Evolutionary conservation across 352 stramenopile genomes (phyloP).

Genomic region (Globisporangium okanoganense): DNA sequence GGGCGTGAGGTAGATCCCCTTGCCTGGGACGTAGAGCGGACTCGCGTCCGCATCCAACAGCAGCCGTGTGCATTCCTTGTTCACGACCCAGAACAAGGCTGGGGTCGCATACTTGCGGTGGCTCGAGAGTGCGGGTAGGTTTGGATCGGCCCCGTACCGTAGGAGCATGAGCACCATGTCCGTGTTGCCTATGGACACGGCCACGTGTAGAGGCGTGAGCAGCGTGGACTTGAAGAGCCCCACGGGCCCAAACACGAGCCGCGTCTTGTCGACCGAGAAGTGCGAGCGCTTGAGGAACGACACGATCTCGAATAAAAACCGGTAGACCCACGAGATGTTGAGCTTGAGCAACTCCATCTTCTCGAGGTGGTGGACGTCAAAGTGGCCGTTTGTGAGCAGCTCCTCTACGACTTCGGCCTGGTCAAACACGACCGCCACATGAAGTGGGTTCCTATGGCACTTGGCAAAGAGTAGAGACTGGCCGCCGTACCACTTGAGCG

Average conservation of each 20-base stretch:
- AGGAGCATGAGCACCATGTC: slow-evolving; percentile 67
- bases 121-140: slow-evolving; percentile 42
- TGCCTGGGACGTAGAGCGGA: slow-evolving; percentile 48
- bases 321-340: slow-evolving; percentile 66
- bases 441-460: slow-evolving; percentile 67
- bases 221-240: slow-evolving; percentile 57
- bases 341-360: slow-evolving; percentile 75
- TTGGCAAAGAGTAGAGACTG: slow-evolving; percentile 29
- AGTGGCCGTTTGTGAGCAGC: slow-evolving; percentile 48
- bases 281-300: slow-evolving; percentile 49
- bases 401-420: slow-evolving; percentile 61
- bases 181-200: slow-evolving; percentile 59
- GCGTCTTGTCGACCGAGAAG: slow-evolving; percentile 29
- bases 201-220: slow-evolving; percentile 69
- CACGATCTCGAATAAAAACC: slow-evolving; percentile 56
- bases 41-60: slow-evolving; percentile 72
- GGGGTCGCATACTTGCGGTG: slow-evolving; percentile 58
- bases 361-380: slow-evolving; percentile 68
- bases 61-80: slow-evolving; percentile 61
- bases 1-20: slow-evolving; percentile 58
- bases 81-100: slow-evolving; percentile 66
- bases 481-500: slow-evolving; percentile 55
- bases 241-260: slow-evolving; percentile 55
- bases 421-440: slow-evolving; percentile 72
- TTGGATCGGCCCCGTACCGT: slow-evolving; percentile 57